Conservation (phyloP, 495 filamentous ascomycete genomes). For the Penicillium longicatenatum region DNA sequence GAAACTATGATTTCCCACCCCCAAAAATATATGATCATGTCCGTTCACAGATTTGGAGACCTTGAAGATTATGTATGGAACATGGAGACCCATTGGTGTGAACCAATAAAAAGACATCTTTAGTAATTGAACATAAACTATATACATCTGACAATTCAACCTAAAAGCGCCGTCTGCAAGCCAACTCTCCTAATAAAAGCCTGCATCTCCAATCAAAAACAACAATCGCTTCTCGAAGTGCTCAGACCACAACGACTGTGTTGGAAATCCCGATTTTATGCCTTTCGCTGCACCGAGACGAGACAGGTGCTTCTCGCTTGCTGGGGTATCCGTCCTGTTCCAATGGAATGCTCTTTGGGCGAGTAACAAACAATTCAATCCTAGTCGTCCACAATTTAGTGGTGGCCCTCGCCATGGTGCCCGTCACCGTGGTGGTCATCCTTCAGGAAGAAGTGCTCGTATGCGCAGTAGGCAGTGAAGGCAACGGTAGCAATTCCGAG, state of each 20-base stretch:
- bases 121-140: slow-evolving; percentile 44
- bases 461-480: slow-evolving; percentile 84
- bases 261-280: slow-evolving; percentile 15
- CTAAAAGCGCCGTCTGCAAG: slow-evolving; percentile 36
- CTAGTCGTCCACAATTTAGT: slow-evolving; percentile 26
- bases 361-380: slow-evolving; percentile 10
- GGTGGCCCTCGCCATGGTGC: slow-evolving; percentile 52
- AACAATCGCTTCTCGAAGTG: slow-evolving; percentile 12
- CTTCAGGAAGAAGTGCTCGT: slow-evolving; percentile 83
- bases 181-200: slow-evolving; percentile 6
- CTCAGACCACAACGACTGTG: slow-evolving; percentile 11
- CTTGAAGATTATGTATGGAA: not conserved
- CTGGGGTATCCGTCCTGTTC: slow-evolving; percentile 35
- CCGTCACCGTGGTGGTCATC: slow-evolving; percentile 64
- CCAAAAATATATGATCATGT: not conserved
- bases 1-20: not conserved
- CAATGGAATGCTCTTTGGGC: slow-evolving; percentile 19
- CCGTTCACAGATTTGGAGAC: not conserved
- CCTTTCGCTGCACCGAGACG: slow-evolving; percentile 13
- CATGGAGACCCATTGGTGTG: not conserved
- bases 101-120: slow-evolving; percentile 30
- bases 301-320: slow-evolving; percentile 20
- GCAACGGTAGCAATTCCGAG: slow-evolving; percentile 89
- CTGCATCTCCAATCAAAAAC: slow-evolving; percentile 15
- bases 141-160: slow-evolving; percentile 47